Percentiles rank a stretch among this genome's conserved stretches.
phyloP scores from a whole-genome alignment of 202 grass and related monocot species.

The Saccharum hybrid region DNA sequence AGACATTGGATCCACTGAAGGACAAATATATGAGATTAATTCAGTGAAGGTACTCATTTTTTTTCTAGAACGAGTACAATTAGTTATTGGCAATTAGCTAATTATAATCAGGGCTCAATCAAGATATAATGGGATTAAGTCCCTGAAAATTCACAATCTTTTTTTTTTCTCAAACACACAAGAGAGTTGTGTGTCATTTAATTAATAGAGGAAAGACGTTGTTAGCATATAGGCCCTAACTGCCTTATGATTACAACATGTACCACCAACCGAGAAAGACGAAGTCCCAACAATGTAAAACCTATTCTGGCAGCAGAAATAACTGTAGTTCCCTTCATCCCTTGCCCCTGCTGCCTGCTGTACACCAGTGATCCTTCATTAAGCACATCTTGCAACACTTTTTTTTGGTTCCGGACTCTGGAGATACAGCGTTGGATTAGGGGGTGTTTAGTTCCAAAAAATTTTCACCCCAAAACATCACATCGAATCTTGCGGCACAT shows the following conservation, averaged over 20 bases:
- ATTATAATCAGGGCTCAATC: neutral
- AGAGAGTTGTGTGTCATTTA: neutral
- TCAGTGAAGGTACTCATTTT: constrained; percentile 78
- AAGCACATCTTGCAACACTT: neutral
- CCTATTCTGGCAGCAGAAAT: neutral
- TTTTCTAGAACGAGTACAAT: neutral
- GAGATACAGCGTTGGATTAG: neutral
- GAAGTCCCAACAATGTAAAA: neutral
- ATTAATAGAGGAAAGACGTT: neutral
- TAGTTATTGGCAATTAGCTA: neutral
- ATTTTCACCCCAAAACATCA: too few species aligned
- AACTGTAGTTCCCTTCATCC: neutral
- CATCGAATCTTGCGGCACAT: too few species aligned
- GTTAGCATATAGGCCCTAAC: neutral
- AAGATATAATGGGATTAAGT: neutral
- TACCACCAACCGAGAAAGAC: neutral
- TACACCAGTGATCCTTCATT: neutral
- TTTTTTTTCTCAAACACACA: neutral
- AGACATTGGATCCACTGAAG: constrained; percentile 80
- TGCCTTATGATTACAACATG: neutral
- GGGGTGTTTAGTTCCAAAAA: too few species aligned
- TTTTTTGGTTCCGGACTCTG: neutral
- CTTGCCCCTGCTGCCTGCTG: neutral
- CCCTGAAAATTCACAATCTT: neutral
- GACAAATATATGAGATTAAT: constrained; percentile 91